Evolutionary conservation across 164 flowering plant species (phyloP), one percentile per base, ranked within the genome.

Genomic region (Malania oleifera): DNA sequence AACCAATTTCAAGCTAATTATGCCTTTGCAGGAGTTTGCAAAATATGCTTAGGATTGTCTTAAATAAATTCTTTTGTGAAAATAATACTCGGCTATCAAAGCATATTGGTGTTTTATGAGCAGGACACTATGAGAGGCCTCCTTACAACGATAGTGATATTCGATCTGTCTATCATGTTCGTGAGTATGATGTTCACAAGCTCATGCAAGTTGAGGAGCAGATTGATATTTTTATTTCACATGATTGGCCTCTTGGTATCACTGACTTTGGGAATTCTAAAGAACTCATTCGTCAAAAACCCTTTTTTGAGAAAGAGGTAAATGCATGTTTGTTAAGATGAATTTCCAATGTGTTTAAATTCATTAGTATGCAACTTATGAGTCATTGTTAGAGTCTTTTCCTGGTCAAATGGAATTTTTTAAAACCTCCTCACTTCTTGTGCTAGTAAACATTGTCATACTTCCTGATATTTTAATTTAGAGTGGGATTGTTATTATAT

Each of bases 171-270:
- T 95, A 95, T 71, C 97, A 91, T 73, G 91, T 95, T 55, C 97
- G 97, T 62, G 96, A 95, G 59, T 95, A 86, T 54, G 97, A 85
- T 67, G 96, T 91, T 12, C 75, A 80, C 65, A 95, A 88, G 80
- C 93, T 95, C 38, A 72, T 82, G 91, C 92, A 90, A 78, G 77
- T 90, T 48, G 75, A 76, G 69, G 93, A 88, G 63, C 92, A 83
- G 12, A 68, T 93, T 57, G 96, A 93, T 78, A 81, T 93, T 54
- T 93, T 93, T 69, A 78, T 93, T 72, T 90, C 97, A 10, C 99
- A 90, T 78, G 97, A 93, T 78, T 93, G 99, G 99, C 99, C 99
- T 55, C 31, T 76, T 73, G 96, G 96, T 17, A 88, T 93, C 61
- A 88, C 99, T 64, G 95, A 86, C 54, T 70, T 56, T 73, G 99